Conservation (phyloP, 1,284 basidiomycete genomes). For the Melampsora americana region DNA sequence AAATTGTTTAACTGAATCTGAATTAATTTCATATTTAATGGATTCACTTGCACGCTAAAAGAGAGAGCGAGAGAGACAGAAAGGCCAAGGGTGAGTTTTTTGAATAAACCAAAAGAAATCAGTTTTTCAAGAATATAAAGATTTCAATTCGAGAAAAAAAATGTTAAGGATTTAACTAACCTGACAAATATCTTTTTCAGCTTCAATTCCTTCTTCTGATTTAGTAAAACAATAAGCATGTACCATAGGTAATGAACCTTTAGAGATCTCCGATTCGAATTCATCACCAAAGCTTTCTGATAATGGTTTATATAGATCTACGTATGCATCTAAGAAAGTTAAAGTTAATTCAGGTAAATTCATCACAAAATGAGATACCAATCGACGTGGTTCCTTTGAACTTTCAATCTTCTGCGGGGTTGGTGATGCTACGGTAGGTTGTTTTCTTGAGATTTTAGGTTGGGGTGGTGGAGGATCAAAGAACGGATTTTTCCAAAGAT, state of each 20-base stretch:
- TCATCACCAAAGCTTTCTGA: constrained; percentile 56
- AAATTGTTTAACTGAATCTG: constrained; percentile 58
- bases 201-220: constrained; percentile 65
- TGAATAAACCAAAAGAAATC: too few relatives aligned
- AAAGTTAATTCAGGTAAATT: constrained; percentile 92
- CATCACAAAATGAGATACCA: constrained; percentile 88
- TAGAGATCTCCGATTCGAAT: constrained; percentile 46
- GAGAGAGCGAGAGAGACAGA: too few relatives aligned
- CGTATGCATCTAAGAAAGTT: constrained; percentile 82
- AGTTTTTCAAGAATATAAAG: neutral
- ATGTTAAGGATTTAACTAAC: constrained; percentile 58
- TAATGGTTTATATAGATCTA: constrained; percentile 63
- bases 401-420: neutral
- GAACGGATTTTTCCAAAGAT: constrained; percentile 32
- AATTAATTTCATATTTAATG: constrained; percentile 63
- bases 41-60: constrained; percentile 66
- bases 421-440: neutral
- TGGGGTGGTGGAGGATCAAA: neutral
- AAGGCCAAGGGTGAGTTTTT: too few relatives aligned
- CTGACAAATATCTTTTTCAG: constrained; percentile 71
- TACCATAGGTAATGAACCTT: constrained; percentile 72
- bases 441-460: neutral
- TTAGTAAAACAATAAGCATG: constrained; percentile 97
- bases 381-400: constrained; percentile 47
- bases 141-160: neutral